Evolutionary conservation across 106 monocot species (phyloP).

Genomic region (Dendrobium catenatum): DNA sequence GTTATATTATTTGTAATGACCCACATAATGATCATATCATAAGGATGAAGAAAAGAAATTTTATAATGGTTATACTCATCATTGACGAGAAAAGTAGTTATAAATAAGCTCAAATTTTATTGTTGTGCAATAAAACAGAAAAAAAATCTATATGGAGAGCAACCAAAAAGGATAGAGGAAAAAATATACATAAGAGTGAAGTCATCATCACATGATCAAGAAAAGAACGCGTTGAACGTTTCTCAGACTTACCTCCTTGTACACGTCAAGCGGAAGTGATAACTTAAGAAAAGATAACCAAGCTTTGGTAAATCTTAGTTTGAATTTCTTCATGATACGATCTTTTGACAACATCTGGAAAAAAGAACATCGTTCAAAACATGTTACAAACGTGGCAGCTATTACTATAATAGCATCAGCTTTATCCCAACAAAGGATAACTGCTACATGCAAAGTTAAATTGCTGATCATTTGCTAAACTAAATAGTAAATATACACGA

Average conservation of each 20-base stretch:
- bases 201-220: background rate
- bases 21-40: background rate
- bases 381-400: background rate
- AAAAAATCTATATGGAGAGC: background rate
- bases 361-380: background rate
- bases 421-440: background rate
- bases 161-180: background rate
- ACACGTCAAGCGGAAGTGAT: conserved; percentile 71
- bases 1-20: background rate
- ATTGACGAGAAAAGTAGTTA: background rate
- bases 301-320: conserved; percentile 68
- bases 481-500: background rate
- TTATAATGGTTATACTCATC: background rate
- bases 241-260: conserved; percentile 65
- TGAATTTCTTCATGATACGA: conserved; percentile 55
- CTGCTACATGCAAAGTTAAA: background rate
- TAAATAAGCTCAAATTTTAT: background rate
- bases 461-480: background rate
- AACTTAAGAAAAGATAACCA: conserved; percentile 88
- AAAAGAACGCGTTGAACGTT: background rate
- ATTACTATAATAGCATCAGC: conserved; percentile 1
- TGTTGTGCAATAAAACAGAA: background rate
- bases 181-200: background rate
- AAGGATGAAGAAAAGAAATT: background rate
- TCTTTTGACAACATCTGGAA: conserved; percentile 23